Evolutionary conservation across 257 asterid species (phyloP).

Genomic region (Primulina huaijiensis): DNA sequence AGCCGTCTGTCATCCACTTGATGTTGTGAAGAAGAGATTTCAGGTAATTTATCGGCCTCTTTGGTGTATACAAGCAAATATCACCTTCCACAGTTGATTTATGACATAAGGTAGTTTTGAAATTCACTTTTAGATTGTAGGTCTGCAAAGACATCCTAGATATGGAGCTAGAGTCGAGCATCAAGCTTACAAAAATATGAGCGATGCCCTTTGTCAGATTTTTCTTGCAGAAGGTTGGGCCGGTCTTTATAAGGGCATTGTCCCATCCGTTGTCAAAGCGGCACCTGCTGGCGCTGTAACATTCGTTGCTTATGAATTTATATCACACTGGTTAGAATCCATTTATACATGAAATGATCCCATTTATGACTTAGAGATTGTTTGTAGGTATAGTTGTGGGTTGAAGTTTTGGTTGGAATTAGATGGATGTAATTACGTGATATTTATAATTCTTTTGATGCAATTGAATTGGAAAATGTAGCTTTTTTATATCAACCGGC

Average conservation of each 20-base stretch:
- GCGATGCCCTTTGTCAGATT: slow-evolving; percentile 57
- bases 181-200: slow-evolving; percentile 67
- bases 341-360: slow-evolving; percentile 28
- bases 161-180: slow-evolving; percentile 87
- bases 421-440: not conserved
- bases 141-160: slow-evolving; percentile 71
- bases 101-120: not conserved
- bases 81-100: not conserved
- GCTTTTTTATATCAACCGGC: not conserved
- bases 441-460: not conserved
- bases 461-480: not conserved
- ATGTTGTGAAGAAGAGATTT: slow-evolving; percentile 94
- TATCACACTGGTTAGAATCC: slow-evolving; percentile 75
- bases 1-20: slow-evolving; percentile 93
- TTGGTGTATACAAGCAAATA: not conserved
- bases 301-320: slow-evolving; percentile 76
- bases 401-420: not conserved
- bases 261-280: slow-evolving; percentile 83
- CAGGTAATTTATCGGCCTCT: slow-evolving; percentile 52
- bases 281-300: slow-evolving; percentile 99
- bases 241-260: slow-evolving; percentile 90
- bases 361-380: slow-evolving; percentile 18
- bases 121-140: slow-evolving; percentile 59
- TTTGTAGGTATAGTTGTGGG: slow-evolving; percentile 19
- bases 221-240: slow-evolving; percentile 61